These are phyloP conservation scores for Gigaspora rosea DNA, from an alignment of 192 early-diverging fungal genomes.

Conservation along the genomic window DNA sequence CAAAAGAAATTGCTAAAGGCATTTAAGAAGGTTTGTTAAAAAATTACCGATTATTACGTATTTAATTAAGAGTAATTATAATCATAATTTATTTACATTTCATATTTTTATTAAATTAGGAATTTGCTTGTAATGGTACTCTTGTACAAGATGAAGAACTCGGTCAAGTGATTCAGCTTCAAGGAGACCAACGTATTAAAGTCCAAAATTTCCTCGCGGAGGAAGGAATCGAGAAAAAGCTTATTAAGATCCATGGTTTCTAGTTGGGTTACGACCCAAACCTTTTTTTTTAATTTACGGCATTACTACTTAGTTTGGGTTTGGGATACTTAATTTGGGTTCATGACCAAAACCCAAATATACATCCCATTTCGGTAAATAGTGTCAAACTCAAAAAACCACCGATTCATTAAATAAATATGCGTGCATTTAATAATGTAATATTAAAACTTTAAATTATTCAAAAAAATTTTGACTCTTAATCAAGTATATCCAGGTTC, in stretches of 20 bases:
- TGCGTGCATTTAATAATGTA: no score
- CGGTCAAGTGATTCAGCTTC: slow-evolving; percentile 91
- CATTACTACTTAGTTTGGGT: no score
- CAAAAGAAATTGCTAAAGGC: slow-evolving; percentile 91
- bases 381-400: no score
- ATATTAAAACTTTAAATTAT: no score
- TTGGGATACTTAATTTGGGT: no score
- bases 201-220: slow-evolving; percentile 76
- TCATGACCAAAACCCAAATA: no score
- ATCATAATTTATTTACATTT: not conserved
- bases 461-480: no score
- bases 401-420: no score
- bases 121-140: slow-evolving; percentile 96
- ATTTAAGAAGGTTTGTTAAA: slow-evolving; percentile 77
- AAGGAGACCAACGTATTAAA: slow-evolving; percentile 91
- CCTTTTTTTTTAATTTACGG: no score
- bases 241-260: slow-evolving; percentile 97
- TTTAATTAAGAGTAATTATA: not conserved
- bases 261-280: slow-evolving; percentile 42
- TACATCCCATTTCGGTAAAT: no score
- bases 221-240: slow-evolving; percentile 82
- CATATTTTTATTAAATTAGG: slow-evolving; percentile 28
- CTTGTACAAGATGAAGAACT: slow-evolving; percentile 89
- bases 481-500: no score
- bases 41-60: not conserved